These are phyloP conservation scores for Entomortierella beljakovae DNA, from an alignment of 192 early-diverging fungal species.

Conservation along the genomic window DNA sequence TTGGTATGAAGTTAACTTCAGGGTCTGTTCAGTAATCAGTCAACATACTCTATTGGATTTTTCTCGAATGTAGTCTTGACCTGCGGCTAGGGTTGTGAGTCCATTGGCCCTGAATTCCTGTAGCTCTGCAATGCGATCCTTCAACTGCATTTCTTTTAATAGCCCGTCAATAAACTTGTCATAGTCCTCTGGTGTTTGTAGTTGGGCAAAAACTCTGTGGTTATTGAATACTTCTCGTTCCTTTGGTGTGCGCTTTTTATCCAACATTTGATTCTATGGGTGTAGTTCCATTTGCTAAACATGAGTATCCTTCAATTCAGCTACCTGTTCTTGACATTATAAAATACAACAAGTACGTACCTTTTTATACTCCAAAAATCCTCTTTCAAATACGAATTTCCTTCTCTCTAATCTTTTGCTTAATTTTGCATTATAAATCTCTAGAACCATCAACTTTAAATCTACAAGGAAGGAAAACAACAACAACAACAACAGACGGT, in stretches of 20 bases:
- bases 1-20: too few relatives aligned
- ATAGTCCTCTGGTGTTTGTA: conserved; percentile 87
- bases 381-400: conserved; percentile 90
- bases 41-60: conserved; percentile 62
- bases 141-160: conserved; percentile 78
- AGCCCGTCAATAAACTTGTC: conserved; percentile 81
- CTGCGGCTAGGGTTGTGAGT: conserved; percentile 79
- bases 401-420: conserved; percentile 86
- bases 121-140: conserved; percentile 84
- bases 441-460: conserved; percentile 88
- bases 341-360: too few relatives aligned
- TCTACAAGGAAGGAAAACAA: conserved; percentile 58
- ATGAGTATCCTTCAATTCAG: too few relatives aligned
- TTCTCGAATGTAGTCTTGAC: conserved; percentile 80
- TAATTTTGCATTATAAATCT: conserved; percentile 93
- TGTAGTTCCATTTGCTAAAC: neutral
- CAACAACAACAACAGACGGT: neutral
- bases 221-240: conserved; percentile 87
- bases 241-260: conserved; percentile 87
- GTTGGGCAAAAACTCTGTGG: conserved; percentile 87
- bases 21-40: neutral
- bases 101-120: conserved; percentile 94
- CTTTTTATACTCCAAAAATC: conserved; percentile 89
- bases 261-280: conserved; percentile 68
- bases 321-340: too few relatives aligned